phyloP scores from a whole-genome alignment of 768 basidiomycete genomes.

The Phlebiopsis gigantea region DNA sequence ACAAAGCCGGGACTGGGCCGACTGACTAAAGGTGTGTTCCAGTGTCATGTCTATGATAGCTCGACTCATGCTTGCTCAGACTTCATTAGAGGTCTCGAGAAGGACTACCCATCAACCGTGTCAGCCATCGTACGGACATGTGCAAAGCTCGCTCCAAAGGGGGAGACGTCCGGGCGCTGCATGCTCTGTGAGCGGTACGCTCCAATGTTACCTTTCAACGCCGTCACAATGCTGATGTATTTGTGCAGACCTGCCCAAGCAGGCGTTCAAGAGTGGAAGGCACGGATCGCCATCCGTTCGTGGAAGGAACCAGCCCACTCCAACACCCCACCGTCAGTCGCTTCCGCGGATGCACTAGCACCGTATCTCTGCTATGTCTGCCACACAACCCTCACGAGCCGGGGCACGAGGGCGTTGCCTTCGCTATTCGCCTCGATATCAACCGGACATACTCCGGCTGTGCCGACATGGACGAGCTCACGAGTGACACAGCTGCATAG shows the following conservation, averaged over 20 bases:
- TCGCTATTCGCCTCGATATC: slow-evolving; percentile 5
- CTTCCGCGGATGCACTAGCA: slow-evolving; percentile 25
- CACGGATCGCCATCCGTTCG: slow-evolving; percentile 65
- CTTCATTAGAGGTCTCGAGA: slow-evolving; percentile 76
- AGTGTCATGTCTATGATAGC: not conserved
- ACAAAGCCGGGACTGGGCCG: slow-evolving; percentile 55
- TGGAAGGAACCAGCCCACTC: slow-evolving; percentile 15
- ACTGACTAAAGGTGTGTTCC: slow-evolving; percentile 57
- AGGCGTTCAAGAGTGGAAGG: slow-evolving; percentile 69
- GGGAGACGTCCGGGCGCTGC: slow-evolving; percentile 44
- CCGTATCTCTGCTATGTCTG: slow-evolving; percentile 58
- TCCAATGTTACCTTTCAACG: not conserved
- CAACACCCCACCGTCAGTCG: slow-evolving; percentile 10
- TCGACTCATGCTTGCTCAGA: slow-evolving; percentile 34
- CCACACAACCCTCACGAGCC: slow-evolving; percentile 55
- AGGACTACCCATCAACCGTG: slow-evolving; percentile 82
- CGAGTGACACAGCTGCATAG: not conserved
- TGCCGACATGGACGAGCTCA: slow-evolving; percentile 6
- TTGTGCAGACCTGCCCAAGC: slow-evolving; percentile 52
- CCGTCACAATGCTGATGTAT: not conserved
- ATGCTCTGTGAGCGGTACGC: slow-evolving; percentile 61
- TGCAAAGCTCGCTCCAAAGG: slow-evolving; percentile 68
- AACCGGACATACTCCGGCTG: not conserved
- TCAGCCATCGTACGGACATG: slow-evolving; percentile 80
- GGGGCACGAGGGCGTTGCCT: slow-evolving; percentile 39